A percentile compares a stretch with the other conserved stretches of the same genome.
phyloP scores from a whole-genome alignment of 768 basidiomycete species.

The Cyclocybe aegerita region DNA sequence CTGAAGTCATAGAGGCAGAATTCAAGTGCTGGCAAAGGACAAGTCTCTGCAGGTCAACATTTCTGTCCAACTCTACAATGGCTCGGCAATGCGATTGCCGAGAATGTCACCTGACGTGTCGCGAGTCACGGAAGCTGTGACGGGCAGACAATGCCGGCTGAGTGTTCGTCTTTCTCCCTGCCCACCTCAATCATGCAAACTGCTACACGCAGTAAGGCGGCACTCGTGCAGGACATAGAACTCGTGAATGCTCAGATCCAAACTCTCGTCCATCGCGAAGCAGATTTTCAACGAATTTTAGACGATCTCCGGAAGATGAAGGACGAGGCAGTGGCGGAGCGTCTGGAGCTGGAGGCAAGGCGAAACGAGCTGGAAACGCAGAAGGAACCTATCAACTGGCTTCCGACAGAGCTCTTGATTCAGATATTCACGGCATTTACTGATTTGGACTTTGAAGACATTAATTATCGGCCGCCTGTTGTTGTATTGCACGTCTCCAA shows the following conservation, averaged over 20 bases:
- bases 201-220: conserved; percentile 20
- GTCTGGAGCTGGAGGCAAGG: conserved; percentile 25
- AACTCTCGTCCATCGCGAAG: conserved; percentile 34
- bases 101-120: too few species aligned
- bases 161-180: background rate
- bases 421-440: conserved; percentile 36
- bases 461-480: conserved; percentile 33
- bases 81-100: too few species aligned
- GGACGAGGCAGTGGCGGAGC: conserved; percentile 33
- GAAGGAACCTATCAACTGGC: conserved; percentile 48
- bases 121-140: too few species aligned
- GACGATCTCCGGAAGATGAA: conserved; percentile 38
- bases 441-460: conserved; percentile 23
- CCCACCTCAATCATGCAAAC: conserved; percentile 12
- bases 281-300: conserved; percentile 38
- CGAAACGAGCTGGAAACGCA: conserved; percentile 34
- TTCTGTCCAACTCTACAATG: too few species aligned
- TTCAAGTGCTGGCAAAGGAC: too few species aligned
- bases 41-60: too few species aligned
- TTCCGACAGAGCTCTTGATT: conserved; percentile 47
- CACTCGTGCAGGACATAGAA: conserved; percentile 36
- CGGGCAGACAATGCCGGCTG: too few species aligned
- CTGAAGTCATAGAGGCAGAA: too few species aligned
- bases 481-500: conserved; percentile 48
- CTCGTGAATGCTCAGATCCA: conserved; percentile 37